phyloP scores from a whole-genome alignment of 2,329 filamentous ascomycete species.

The Coniochaeta sp. region DNA sequence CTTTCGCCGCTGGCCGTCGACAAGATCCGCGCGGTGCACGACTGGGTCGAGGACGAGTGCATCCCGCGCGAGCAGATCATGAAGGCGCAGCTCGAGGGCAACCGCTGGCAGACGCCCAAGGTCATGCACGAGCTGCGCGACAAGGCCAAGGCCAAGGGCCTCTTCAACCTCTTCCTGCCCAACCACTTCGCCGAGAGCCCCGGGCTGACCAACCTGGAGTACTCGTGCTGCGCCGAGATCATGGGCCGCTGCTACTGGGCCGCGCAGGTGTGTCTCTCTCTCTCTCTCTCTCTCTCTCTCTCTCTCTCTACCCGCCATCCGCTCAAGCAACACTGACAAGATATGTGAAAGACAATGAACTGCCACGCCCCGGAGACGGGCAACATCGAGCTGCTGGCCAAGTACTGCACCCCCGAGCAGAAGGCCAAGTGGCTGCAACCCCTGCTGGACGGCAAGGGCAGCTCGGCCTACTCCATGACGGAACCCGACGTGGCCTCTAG shows the following conservation, averaged over 20 bases:
- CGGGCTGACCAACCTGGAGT: conserved; percentile 36
- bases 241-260: conserved; percentile 38
- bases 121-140: conserved; percentile 29
- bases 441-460: conserved; percentile 36
- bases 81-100: conserved; percentile 27
- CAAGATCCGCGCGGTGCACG: conserved; percentile 30
- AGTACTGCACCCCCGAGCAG: conserved; percentile 41
- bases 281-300: neutral
- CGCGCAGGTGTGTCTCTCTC: conserved; percentile 9
- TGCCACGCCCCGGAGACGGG: conserved; percentile 40
- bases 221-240: conserved; percentile 35
- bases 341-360: conserved; percentile 26
- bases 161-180: conserved; percentile 31
- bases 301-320: too few species aligned
- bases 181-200: conserved; percentile 32
- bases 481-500: conserved; percentile 42
- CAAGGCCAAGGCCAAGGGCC: conserved; percentile 26
- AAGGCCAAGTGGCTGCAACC: conserved; percentile 42
- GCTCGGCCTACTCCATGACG: conserved; percentile 43
- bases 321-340: neutral
- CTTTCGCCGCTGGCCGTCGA: conserved; percentile 25
- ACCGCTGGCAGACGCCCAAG: conserved; percentile 30
- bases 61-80: conserved; percentile 33
- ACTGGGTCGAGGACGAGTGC: conserved; percentile 34
- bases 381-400: conserved; percentile 44